Conservation (phyloP, 2,329 filamentous ascomycete species). For the Arachnomyces sp. region DNA sequence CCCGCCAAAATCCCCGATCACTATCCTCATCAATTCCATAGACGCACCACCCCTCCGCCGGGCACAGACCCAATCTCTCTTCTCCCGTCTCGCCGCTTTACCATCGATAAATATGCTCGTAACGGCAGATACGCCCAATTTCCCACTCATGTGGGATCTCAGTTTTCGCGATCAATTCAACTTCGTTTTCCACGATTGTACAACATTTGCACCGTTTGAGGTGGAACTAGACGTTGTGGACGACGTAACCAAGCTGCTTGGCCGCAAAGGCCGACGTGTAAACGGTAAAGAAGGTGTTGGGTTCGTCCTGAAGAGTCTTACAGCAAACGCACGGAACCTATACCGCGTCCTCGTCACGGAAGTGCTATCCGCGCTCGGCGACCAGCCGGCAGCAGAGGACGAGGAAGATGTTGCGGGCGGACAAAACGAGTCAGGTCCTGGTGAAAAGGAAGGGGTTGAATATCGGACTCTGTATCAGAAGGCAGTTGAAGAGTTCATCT, state of each 20-base stretch:
- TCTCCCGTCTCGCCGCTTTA: conserved; percentile 70
- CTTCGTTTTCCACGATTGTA: conserved; percentile 89
- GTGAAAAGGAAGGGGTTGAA: conserved; percentile 49
- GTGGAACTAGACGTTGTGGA: conserved; percentile 79
- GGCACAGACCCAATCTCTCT: conserved; percentile 58
- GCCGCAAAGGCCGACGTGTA: conserved; percentile 68
- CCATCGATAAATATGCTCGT: conserved; percentile 65
- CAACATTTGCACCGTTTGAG: conserved; percentile 71
- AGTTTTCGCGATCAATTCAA: conserved; percentile 74
- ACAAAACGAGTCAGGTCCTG: conserved; percentile 14
- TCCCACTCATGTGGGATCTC: conserved; percentile 82
- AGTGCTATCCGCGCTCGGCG: conserved; percentile 63
- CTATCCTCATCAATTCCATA: conserved; percentile 75
- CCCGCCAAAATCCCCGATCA: conserved; percentile 42
- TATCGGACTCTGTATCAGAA: conserved; percentile 91
- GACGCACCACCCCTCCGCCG: conserved; percentile 73
- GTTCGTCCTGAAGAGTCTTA: conserved; percentile 82
- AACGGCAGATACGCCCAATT: conserved; percentile 82
- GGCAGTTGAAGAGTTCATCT: conserved; percentile 93
- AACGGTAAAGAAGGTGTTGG: conserved; percentile 86
- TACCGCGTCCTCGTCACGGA: conserved; percentile 82
- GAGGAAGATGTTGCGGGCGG: conserved; percentile 36
- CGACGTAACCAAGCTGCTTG: conserved; percentile 79
- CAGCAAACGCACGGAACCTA: conserved; percentile 82
- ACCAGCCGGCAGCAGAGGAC: conserved; percentile 43